A percentile compares a stretch with the other conserved stretches of the same genome.
Conservation (phyloP, 306 rosid species). For the Morella rubra region DNA sequence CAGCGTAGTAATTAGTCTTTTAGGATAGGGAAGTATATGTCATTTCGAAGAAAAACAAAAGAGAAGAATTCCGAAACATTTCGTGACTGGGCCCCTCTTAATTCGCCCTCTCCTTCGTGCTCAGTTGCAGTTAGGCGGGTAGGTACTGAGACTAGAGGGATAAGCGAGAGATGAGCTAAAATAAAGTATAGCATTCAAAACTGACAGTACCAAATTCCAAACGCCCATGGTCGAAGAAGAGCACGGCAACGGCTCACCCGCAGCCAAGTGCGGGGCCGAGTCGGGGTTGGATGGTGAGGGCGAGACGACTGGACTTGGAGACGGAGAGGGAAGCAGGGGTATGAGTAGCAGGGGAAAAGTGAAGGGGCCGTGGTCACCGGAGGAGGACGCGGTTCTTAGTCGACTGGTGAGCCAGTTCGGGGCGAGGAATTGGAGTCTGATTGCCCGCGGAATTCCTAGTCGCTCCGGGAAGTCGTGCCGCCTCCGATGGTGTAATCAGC, state of each 20-base stretch:
- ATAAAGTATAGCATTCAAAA: neutral
- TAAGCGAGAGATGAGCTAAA: neutral
- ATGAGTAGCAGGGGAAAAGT: conserved; percentile 33
- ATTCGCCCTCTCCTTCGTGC: conserved; percentile 1
- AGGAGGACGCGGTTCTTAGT: conserved; percentile 52
- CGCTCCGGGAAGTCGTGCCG: conserved; percentile 90
- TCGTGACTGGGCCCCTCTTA: neutral
- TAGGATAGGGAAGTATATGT: conserved; percentile 17
- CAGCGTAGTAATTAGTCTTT: neutral
- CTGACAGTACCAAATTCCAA: conserved; percentile 27
- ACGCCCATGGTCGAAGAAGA: conserved; percentile 16
- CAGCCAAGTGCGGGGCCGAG: neutral
- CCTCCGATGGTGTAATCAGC: conserved; percentile 87
- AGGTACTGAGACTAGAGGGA: conserved; percentile 1
- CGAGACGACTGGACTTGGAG: conserved; percentile 1
- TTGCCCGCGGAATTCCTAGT: conserved; percentile 72
- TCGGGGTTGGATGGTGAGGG: conserved; percentile 2
- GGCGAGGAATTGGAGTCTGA: conserved; percentile 77
- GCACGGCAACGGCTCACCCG: conserved; percentile 1
- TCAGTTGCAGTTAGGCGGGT: conserved; percentile 29
- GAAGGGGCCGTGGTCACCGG: conserved; percentile 78
- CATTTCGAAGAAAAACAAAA: neutral
- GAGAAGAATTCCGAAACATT: neutral
- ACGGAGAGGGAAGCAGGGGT: conserved; percentile 1
- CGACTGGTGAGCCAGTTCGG: conserved; percentile 67